These are phyloP conservation scores for Dictyostelium firmibasis DNA, from an alignment of 78 protist species.

Conservation along the genomic window DNA sequence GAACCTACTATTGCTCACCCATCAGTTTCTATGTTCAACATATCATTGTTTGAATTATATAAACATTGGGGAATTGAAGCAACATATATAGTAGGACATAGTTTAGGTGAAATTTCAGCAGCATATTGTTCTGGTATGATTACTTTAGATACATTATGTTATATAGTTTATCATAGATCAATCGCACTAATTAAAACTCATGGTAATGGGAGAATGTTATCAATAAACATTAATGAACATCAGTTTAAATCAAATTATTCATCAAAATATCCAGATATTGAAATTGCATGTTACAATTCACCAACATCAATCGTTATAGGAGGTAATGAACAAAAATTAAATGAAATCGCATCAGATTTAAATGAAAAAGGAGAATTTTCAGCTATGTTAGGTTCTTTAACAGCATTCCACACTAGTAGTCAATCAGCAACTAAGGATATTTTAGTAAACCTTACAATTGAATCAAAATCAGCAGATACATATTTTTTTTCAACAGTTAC, in stretches of 20 bases:
- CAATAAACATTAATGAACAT: neutral
- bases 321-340: neutral
- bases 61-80: neutral
- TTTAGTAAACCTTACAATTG: too few species aligned
- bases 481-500: neutral
- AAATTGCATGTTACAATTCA: neutral
- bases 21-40: neutral
- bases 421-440: neutral
- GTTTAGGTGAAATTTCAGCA: neutral
- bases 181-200: neutral
- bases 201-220: neutral
- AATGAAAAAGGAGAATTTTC: neutral
- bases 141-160: neutral
- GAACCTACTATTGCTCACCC: conserved; percentile 19
- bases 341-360: neutral
- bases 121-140: neutral
- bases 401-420: neutral
- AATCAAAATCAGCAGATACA: neutral
- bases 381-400: neutral
- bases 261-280: neutral
- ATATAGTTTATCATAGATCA: neutral
- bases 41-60: neutral
- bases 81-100: conserved; percentile 11
- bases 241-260: neutral
- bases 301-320: neutral